Percentiles rank a stretch among this genome's conserved stretches.
Evolutionary conservation across 2,329 filamentous ascomycete genomes (phyloP).

Genomic region (Elsinoe perseae): DNA sequence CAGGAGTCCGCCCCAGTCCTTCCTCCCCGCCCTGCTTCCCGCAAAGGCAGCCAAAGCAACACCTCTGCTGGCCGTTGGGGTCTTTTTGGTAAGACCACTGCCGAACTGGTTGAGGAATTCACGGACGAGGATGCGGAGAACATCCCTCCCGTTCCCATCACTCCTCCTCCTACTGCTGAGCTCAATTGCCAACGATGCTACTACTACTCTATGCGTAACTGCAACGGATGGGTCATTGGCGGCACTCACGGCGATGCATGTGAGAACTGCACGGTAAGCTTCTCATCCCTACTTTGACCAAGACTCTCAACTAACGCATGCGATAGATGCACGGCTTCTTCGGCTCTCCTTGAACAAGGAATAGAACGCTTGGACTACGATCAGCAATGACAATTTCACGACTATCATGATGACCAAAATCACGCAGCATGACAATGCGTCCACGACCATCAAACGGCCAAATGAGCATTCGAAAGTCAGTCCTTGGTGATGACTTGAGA

Average conservation of each 20-base stretch:
- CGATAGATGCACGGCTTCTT: slow-evolving; percentile 18
- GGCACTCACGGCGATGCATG: slow-evolving; percentile 29
- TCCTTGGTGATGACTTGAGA: background rate
- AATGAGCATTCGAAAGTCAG: background rate
- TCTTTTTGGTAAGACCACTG: slow-evolving; percentile 18
- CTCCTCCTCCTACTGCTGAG: slow-evolving; percentile 22
- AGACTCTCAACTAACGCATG: background rate
- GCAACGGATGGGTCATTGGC: slow-evolving; percentile 31
- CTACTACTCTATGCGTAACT: slow-evolving; percentile 31
- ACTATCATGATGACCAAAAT: slow-evolving; percentile 1
- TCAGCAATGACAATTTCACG: slow-evolving; percentile 4
- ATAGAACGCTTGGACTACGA: background rate
- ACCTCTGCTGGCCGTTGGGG: slow-evolving; percentile 17
- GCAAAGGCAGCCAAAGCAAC: slow-evolving; percentile 18
- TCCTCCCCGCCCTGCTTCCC: slow-evolving; percentile 15
- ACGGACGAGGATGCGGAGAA: slow-evolving; percentile 18
- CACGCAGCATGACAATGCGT: slow-evolving; percentile 7
- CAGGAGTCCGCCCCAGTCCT: slow-evolving; percentile 14
- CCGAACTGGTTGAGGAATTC: slow-evolving; percentile 1
- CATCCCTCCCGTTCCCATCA: slow-evolving; percentile 19
- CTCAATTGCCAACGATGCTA: slow-evolving; percentile 31
- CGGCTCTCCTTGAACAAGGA: slow-evolving; percentile 19
- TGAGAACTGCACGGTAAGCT: slow-evolving; percentile 24
- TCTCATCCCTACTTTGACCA: background rate
- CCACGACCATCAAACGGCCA: slow-evolving; percentile 6